Conservation (phyloP, 225 moss, liverwort and hornwort species). For the Physcomitrium patens region DNA sequence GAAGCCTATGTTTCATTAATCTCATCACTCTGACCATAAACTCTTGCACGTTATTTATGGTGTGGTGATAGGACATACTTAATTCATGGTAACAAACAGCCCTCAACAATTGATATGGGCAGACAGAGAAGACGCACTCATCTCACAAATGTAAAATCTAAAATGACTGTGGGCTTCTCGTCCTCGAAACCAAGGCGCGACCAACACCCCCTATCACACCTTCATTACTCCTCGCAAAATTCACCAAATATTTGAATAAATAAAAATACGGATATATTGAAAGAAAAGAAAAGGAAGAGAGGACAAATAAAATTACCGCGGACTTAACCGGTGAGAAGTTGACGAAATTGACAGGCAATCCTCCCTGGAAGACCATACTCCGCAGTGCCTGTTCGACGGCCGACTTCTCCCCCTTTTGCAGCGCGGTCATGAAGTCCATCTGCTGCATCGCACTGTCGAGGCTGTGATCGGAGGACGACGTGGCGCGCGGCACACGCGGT, state of each 20-base stretch:
- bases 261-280: too few relatives aligned
- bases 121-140: slow-evolving; percentile 11
- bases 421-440: slow-evolving; percentile 57
- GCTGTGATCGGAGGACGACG: slow-evolving; percentile 47
- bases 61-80: background rate
- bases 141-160: slow-evolving; percentile 5
- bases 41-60: background rate
- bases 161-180: slow-evolving; percentile 11
- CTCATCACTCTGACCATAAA: background rate
- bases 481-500: slow-evolving; percentile 32
- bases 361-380: slow-evolving; percentile 66
- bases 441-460: slow-evolving; percentile 55
- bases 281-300: background rate
- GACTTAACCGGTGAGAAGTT: slow-evolving; percentile 63
- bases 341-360: slow-evolving; percentile 64
- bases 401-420: slow-evolving; percentile 61
- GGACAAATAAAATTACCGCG: slow-evolving; percentile 37
- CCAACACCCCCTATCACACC: background rate
- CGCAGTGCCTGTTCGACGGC: slow-evolving; percentile 61
- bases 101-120: background rate
- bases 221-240: slow-evolving; percentile 14
- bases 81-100: slow-evolving; percentile 23
- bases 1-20: background rate
- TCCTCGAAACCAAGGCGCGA: background rate
- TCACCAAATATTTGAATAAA: background rate